Conservation (phyloP, 2,329 filamentous ascomycete species). For the Allantophomopsis lycopodina region DNA sequence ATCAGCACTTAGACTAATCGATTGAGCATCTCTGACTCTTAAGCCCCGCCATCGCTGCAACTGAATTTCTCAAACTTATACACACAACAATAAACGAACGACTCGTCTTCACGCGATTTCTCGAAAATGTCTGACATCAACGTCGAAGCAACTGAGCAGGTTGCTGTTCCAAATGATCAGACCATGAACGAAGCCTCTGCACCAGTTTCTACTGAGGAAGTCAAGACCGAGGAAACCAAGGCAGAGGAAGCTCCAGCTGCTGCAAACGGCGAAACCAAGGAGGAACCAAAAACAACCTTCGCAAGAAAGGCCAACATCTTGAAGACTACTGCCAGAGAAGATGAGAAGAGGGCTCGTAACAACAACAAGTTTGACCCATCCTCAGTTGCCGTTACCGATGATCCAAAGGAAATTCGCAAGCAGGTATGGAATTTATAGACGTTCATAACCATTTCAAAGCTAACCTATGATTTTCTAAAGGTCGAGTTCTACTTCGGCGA, state of each 20-base stretch:
- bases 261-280: conserved; percentile 3
- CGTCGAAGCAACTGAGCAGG: conserved; percentile 10
- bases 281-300: not conserved
- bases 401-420: conserved; percentile 51
- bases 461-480: conserved; percentile 25
- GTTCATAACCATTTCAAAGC: not conserved
- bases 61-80: too few relatives aligned
- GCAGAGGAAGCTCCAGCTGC: conserved; percentile 2
- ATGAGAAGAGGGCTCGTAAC: conserved; percentile 19
- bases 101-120: too few relatives aligned
- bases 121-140: conserved; percentile 10
- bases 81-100: too few relatives aligned
- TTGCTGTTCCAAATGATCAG: conserved; percentile 9
- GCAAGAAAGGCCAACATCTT: conserved; percentile 5
- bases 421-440: conserved; percentile 30
- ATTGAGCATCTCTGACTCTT: too few relatives aligned
- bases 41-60: too few relatives aligned
- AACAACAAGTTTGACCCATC: conserved; percentile 44
- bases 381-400: conserved; percentile 37
- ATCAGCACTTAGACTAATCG: too few relatives aligned
- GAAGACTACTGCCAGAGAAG: conserved; percentile 12
- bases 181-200: conserved; percentile 6
- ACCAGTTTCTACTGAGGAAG: not conserved
- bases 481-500: conserved; percentile 96
- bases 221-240: not conserved